phyloP scores from a whole-genome alignment of 495 filamentous ascomycete species.

The Neurospora sublineolata region DNA sequence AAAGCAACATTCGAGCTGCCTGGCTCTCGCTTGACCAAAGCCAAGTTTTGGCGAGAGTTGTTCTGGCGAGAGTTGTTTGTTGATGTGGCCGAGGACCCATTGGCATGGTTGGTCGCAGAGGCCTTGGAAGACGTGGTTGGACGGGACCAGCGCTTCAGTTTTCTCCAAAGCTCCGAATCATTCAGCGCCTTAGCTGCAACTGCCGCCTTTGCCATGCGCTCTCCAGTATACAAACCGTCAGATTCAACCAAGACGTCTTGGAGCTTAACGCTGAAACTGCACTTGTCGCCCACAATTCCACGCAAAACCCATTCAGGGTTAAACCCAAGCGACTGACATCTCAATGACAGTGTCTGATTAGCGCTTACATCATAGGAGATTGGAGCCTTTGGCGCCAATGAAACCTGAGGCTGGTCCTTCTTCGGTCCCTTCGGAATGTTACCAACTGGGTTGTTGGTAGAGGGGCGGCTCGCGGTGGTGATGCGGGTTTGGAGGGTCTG shows the following conservation, averaged over 20 bases:
- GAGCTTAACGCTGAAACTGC: slow-evolving; percentile 5
- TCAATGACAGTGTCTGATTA: neutral
- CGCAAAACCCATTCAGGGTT: slow-evolving; percentile 13
- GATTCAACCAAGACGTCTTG: neutral
- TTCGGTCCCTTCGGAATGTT: neutral
- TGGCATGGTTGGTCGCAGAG: neutral
- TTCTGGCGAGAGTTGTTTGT: neutral
- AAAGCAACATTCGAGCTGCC: neutral
- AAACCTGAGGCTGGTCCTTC: neutral
- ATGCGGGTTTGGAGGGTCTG: neutral
- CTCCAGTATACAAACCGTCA: neutral
- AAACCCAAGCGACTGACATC: slow-evolving; percentile 22
- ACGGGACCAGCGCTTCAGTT: neutral
- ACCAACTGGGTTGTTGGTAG: neutral
- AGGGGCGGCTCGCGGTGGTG: neutral
- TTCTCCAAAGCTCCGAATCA: neutral
- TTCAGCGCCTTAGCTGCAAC: slow-evolving; percentile 8
- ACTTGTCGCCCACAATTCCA: neutral
- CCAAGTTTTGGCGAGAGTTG: neutral
- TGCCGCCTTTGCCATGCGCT: neutral
- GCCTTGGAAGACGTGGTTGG: neutral
- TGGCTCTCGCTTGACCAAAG: neutral
- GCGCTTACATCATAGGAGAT: neutral
- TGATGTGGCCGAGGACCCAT: neutral
- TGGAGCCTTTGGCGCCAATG: neutral